phyloP scores from a whole-genome alignment of 2,329 filamentous ascomycete genomes.

The Dactylellina leptospora region DNA sequence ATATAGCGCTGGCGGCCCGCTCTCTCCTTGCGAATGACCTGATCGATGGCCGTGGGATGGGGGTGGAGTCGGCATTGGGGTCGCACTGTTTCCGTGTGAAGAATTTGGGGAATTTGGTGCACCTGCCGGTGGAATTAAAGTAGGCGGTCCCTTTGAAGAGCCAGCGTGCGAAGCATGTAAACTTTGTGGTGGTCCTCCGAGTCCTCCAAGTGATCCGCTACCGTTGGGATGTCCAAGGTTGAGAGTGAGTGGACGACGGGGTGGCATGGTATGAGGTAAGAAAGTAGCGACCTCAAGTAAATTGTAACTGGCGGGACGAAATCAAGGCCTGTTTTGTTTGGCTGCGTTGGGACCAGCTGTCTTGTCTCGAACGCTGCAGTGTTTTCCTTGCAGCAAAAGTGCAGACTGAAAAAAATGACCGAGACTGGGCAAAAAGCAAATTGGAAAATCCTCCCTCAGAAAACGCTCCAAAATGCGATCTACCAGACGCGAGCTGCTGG shows the following conservation, averaged over 20 bases:
- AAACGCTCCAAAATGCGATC: constrained; percentile 25
- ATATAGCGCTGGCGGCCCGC: constrained; percentile 43
- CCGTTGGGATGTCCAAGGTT: constrained; percentile 39
- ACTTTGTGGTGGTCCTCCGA: constrained; percentile 20
- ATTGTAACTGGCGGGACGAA: constrained; percentile 39
- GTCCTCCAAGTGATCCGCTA: constrained; percentile 19
- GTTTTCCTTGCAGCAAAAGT: constrained; percentile 20
- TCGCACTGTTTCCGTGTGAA: constrained; percentile 51
- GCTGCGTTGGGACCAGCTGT: constrained; percentile 44
- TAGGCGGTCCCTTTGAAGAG: constrained; percentile 23
- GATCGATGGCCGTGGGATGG: constrained; percentile 49
- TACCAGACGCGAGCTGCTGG: constrained; percentile 25
- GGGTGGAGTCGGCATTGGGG: constrained; percentile 51
- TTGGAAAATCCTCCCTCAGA: constrained; percentile 17
- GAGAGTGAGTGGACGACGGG: constrained; percentile 39
- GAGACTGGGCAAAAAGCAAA: constrained; percentile 28
- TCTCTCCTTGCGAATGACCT: constrained; percentile 37
- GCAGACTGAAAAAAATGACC: constrained; percentile 22
- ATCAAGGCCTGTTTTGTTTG: constrained; percentile 52
- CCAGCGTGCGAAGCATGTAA: constrained; percentile 18
- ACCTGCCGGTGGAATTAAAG: constrained; percentile 13
- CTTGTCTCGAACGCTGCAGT: constrained; percentile 20
- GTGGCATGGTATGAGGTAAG: constrained; percentile 42
- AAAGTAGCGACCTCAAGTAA: constrained; percentile 7
- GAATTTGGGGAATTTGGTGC: constrained; percentile 49